phyloP scores from a whole-genome alignment of 2,329 filamentous ascomycete genomes.

The Trichoderma gracile region DNA sequence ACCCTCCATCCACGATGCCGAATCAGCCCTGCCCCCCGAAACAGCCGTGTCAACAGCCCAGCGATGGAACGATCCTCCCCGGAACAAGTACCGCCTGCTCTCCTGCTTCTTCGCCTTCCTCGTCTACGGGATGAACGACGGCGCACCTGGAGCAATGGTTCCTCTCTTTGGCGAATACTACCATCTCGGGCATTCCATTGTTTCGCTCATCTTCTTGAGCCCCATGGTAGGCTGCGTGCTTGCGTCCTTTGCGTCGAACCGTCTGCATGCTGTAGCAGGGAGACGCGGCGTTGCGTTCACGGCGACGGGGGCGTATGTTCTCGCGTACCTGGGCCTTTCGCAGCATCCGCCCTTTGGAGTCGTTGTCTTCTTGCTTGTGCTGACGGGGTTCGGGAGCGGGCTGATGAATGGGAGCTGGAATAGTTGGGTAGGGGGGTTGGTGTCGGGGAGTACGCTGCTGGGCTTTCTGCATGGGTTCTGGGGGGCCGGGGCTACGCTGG shows the following conservation, averaged over 20 bases:
- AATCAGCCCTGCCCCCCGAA: constrained; percentile 15
- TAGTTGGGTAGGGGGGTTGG: constrained; percentile 56
- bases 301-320: constrained; percentile 59
- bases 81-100: constrained; percentile 20
- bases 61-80: constrained; percentile 24
- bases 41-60: constrained; percentile 17
- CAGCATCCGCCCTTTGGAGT: constrained; percentile 69
- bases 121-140: constrained; percentile 25
- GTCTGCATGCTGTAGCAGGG: constrained; percentile 43
- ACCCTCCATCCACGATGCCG: constrained; percentile 13
- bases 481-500: constrained; percentile 69
- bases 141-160: constrained; percentile 21
- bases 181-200: constrained; percentile 43
- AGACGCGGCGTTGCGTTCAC: constrained; percentile 62
- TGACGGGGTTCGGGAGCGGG: constrained; percentile 71
- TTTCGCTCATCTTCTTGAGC: constrained; percentile 48
- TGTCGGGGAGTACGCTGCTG: constrained; percentile 64
- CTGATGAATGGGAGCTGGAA: constrained; percentile 60
- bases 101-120: constrained; percentile 23
- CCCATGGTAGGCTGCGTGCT: constrained; percentile 46
- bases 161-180: constrained; percentile 39
- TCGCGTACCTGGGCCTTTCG: constrained; percentile 63
- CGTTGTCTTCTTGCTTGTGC: constrained; percentile 63
- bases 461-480: constrained; percentile 70
- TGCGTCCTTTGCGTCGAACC: constrained; percentile 42